These are phyloP conservation scores for Penicillium aurantiogriseum DNA, from an alignment of 2,329 filamentous ascomycete species.

Conservation along the genomic window DNA sequence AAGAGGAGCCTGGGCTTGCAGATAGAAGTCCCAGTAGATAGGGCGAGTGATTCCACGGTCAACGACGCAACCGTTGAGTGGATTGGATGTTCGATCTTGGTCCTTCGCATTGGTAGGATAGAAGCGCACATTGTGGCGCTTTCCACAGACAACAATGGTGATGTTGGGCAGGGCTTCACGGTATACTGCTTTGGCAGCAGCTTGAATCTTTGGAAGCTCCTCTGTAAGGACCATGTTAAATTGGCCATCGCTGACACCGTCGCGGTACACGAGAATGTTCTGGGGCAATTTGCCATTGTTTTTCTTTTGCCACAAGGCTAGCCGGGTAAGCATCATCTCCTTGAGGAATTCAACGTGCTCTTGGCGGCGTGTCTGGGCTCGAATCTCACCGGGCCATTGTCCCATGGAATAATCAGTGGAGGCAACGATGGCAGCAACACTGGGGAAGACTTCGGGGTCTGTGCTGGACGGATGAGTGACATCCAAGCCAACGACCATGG, in stretches of 20 bases:
- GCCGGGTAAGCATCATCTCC: constrained; percentile 59
- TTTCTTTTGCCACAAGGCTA: constrained; percentile 61
- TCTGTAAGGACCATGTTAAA: constrained; percentile 63
- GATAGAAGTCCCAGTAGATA: constrained; percentile 75
- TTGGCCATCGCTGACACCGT: constrained; percentile 84
- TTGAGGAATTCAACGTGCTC: constrained; percentile 68
- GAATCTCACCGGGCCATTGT: constrained; percentile 72
- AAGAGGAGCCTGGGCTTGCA: constrained; percentile 74
- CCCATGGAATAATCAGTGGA: constrained; percentile 65
- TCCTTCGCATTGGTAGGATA: constrained; percentile 60
- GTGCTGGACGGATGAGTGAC: constrained; percentile 78
- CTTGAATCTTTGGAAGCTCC: constrained; percentile 56
- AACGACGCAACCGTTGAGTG: constrained; percentile 72
- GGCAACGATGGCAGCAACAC: constrained; percentile 75
- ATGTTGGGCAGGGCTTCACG: constrained; percentile 57
- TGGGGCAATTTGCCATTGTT: constrained; percentile 59
- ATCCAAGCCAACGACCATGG: constrained; percentile 83
- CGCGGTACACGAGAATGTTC: constrained; percentile 79
- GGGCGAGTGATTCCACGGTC: constrained; percentile 75
- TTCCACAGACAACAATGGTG: constrained; percentile 74
- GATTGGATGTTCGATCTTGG: constrained; percentile 59
- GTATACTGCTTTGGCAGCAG: constrained; percentile 62
- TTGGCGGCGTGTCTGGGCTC: constrained; percentile 48
- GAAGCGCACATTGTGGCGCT: constrained; percentile 83
- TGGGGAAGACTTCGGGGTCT: constrained; percentile 59